Conservation (phyloP, 345 rosid genomes). For the Odontarrhena argentea region DNA sequence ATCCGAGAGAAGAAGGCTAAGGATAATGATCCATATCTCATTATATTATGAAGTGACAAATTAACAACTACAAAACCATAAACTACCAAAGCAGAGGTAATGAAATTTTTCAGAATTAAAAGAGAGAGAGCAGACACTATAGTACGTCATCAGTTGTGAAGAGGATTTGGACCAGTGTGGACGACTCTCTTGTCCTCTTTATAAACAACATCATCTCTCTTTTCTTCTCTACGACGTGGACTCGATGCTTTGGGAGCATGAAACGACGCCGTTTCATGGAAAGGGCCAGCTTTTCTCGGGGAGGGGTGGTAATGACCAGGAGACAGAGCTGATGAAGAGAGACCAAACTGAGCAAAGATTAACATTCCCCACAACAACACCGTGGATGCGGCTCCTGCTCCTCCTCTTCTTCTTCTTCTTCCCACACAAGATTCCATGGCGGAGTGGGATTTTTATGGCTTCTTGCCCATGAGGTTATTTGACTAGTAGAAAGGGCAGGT, state of each 20-base stretch:
- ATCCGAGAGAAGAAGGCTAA: conserved; percentile 52
- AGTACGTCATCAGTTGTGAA: conserved; percentile 68
- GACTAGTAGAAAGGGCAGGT: conserved; percentile 9
- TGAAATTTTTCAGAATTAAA: neutral
- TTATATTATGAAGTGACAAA: neutral
- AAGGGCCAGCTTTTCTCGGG: conserved; percentile 50
- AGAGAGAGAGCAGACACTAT: conserved; percentile 33
- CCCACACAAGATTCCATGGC: conserved; percentile 34
- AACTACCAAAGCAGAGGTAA: conserved; percentile 15
- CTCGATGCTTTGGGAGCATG: conserved; percentile 42
- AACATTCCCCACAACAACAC: conserved; percentile 55
- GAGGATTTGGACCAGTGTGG: conserved; percentile 95
- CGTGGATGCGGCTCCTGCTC: neutral
- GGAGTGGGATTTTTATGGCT: conserved; percentile 17
- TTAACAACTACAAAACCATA: conserved; percentile 10
- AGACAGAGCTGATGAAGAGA: conserved; percentile 43
- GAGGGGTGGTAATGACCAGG: conserved; percentile 35
- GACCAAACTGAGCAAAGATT: conserved; percentile 45
- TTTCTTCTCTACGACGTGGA: conserved; percentile 36
- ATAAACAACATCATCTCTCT: conserved; percentile 47
- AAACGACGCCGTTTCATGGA: conserved; percentile 35
- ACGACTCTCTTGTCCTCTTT: conserved; percentile 80
- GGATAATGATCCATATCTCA: conserved; percentile 47
- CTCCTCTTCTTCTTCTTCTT: conserved; percentile 15
- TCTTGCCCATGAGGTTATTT: conserved; percentile 22